These are phyloP conservation scores for Leccinum subspadiceum DNA, from an alignment of 1,284 basidiomycete species.

Conservation along the genomic window DNA sequence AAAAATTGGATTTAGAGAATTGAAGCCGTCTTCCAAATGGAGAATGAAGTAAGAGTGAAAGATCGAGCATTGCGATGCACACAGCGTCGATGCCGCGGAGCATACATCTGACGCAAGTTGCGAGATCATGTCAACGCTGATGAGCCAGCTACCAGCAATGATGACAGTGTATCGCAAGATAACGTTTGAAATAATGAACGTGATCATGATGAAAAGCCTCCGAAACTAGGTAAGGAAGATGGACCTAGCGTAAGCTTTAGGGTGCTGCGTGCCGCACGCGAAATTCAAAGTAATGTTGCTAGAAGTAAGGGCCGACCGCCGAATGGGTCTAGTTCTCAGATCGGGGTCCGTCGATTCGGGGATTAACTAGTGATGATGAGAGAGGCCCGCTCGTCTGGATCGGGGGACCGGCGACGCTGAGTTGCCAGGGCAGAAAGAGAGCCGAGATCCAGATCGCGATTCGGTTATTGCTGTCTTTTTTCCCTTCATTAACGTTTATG, in stretches of 20 bases:
- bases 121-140: not conserved
- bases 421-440: not conserved
- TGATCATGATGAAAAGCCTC: not conserved
- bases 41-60: not conserved
- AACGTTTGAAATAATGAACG: not conserved
- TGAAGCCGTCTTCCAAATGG: not conserved
- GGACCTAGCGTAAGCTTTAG: not conserved
- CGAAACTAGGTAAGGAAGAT: not conserved
- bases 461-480: not conserved
- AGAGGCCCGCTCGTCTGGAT: not conserved
- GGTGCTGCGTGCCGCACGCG: not conserved
- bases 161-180: not conserved
- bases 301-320: not conserved
- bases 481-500: not conserved
- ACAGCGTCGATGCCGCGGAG: not conserved
- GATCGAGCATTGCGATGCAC: not conserved
- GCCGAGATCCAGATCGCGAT: slow-evolving; percentile 12
- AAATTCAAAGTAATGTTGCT: not conserved
- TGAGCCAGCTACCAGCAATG: not conserved
- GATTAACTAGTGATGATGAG: not conserved
- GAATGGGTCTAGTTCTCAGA: not conserved
- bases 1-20: not conserved
- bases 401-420: not conserved
- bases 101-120: not conserved
- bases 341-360: not conserved